Conservation (phyloP, 1,284 basidiomycete genomes). For the Hemileccinum hortonii region DNA sequence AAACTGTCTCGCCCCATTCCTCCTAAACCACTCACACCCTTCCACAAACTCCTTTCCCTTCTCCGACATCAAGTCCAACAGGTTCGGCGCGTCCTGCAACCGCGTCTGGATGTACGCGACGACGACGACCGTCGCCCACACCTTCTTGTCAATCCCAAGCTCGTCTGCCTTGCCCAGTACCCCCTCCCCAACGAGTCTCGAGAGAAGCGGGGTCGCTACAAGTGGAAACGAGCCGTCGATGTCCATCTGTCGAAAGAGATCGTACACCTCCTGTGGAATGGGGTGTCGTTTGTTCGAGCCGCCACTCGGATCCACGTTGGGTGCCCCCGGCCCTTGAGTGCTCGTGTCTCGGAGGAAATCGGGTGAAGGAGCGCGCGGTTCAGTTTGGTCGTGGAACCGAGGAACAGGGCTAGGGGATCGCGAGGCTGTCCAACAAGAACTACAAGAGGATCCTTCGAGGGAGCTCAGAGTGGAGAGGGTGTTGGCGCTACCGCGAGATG, state of each 20-base stretch:
- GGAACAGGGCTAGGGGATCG: conserved; percentile 24
- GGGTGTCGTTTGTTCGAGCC: background rate
- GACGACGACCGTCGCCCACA: conserved; percentile 45
- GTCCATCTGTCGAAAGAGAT: conserved; percentile 40
- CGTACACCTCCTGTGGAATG: conserved; percentile 29
- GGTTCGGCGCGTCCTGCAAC: conserved; percentile 33
- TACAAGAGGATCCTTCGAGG: conserved; percentile 34
- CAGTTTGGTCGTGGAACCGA: conserved; percentile 17
- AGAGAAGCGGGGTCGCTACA: conserved; percentile 23
- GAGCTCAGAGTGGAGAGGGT: conserved; percentile 53
- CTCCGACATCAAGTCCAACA: conserved; percentile 37
- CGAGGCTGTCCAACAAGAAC: conserved; percentile 37
- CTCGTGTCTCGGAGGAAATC: conserved; percentile 19
- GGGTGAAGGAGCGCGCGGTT: conserved; percentile 25
- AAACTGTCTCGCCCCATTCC: conserved; percentile 7
- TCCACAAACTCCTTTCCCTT: conserved; percentile 39
- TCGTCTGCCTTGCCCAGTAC: conserved; percentile 29
- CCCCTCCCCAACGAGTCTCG: conserved; percentile 29
- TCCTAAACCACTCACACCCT: background rate
- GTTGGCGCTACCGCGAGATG: conserved; percentile 32
- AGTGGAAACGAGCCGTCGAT: conserved; percentile 48
- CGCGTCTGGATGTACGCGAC: conserved; percentile 39
- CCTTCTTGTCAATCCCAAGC: conserved; percentile 20
- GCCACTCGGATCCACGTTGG: background rate
- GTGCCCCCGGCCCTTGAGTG: background rate